These are phyloP conservation scores for Paulownia fortunei DNA, from an alignment of 257 asterid genomes.

Conservation along the genomic window DNA sequence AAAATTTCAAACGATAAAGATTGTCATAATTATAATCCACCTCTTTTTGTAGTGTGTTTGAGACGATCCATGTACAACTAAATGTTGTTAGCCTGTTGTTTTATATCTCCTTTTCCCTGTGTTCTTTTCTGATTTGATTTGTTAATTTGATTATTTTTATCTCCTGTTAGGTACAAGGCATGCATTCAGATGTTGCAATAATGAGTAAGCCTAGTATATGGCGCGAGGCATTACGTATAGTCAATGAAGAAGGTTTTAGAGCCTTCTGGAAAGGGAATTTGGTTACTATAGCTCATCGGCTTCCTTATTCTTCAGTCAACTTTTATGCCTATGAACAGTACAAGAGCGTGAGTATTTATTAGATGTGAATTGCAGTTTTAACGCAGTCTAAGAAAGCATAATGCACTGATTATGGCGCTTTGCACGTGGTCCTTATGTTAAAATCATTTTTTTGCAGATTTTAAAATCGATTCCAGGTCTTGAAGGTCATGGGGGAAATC, in stretches of 20 bases:
- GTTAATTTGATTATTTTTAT: not conserved
- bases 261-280: slow-evolving; percentile 98
- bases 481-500: slow-evolving; percentile 47
- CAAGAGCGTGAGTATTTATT: slow-evolving; percentile 63
- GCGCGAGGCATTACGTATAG: slow-evolving; percentile 74
- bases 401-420: not conserved
- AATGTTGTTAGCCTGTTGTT: not conserved
- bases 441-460: slow-evolving; percentile 49
- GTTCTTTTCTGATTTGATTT: not conserved
- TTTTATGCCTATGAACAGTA: slow-evolving; percentile 84
- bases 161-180: slow-evolving; percentile 79
- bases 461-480: slow-evolving; percentile 70
- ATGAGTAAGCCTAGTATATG: slow-evolving; percentile 78
- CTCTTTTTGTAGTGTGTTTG: not conserved
- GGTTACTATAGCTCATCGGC: slow-evolving; percentile 92
- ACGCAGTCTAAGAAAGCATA: not conserved
- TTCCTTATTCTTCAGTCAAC: slow-evolving; percentile 84
- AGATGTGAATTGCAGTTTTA: slow-evolving; percentile 10
- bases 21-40: not conserved
- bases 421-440: not conserved
- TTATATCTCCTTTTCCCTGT: not conserved
- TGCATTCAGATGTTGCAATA: slow-evolving; percentile 85
- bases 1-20: not conserved
- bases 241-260: slow-evolving; percentile 87
- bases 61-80: not conserved